Evolutionary conservation across 2,329 filamentous ascomycete species (phyloP), one percentile per base, ranked within the genome.

Genomic region (Aureobasidium mangrovei): DNA sequence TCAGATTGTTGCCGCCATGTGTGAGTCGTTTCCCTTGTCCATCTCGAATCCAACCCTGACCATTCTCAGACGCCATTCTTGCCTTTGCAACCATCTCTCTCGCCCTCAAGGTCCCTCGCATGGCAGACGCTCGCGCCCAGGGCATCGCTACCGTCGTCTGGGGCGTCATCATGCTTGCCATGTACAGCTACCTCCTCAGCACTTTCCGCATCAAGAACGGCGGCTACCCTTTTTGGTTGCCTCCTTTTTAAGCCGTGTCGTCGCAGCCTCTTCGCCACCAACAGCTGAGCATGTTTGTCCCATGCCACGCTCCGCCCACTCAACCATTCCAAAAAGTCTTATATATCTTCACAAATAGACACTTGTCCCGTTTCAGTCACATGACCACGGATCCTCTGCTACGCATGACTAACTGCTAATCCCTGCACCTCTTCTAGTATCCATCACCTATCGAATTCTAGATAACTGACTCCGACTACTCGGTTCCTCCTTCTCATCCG

Each of bases 161-260:
- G 87, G 84, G 82, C 24, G 81, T 75, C 43, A 74, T 93, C 31
- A 72, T 96, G 55, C 83, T 95, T 62, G 72, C 86, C 59, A 82
- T 90, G 72, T 97, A 97, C 77, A 95, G 91, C 74, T 93, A 95
- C 73, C 77, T 98, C 59, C 80, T 98, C 61, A 96, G 88, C 71
- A 77, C 95, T 59, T 98, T 98, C 80, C 83, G 91, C 64, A 77
- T 86, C 64, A 98, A 98, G 83, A 98, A 97, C 67, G 83, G 84
- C 33, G 89, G 89, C 27, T 98, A 98, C 72, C 91, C 91, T 12
- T 96, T 97, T 73, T 90, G 84, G 66, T 78, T 98, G 58, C 93
- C 93, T 54, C 93, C 93, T 8, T 97, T 98, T 71, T 84, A 76
- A 10, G 38, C n/a, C 8, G 7, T 35, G 2, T 12, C 32, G 7